Conservation (phyloP, 2,329 filamentous ascomycete species). For the Thielaviopsis musarum region DNA sequence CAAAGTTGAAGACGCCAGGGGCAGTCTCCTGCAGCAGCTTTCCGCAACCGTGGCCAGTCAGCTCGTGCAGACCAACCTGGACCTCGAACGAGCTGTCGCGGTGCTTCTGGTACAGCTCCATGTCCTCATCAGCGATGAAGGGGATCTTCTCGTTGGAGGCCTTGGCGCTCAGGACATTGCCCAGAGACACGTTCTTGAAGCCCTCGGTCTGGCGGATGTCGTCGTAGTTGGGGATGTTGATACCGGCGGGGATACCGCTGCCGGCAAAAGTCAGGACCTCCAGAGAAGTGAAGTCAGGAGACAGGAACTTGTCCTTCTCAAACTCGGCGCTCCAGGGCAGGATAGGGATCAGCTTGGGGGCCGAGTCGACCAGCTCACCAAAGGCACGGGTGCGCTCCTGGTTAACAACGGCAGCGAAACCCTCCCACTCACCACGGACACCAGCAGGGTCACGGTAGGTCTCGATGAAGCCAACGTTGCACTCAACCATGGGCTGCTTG, state of each 20-base stretch:
- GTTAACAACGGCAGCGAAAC: slow-evolving; percentile 47
- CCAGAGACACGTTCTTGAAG: slow-evolving; percentile 87
- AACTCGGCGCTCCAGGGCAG: slow-evolving; percentile 80
- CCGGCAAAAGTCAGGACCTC: slow-evolving; percentile 68
- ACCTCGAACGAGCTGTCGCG: slow-evolving; percentile 84
- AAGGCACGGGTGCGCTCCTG: slow-evolving; percentile 74
- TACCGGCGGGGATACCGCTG: slow-evolving; percentile 50
- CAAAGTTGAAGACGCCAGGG: slow-evolving; percentile 74
- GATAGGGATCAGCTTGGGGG: slow-evolving; percentile 69
- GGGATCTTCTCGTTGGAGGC: slow-evolving; percentile 83
- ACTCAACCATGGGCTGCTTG: slow-evolving; percentile 64
- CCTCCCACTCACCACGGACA: slow-evolving; percentile 70
- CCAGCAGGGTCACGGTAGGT: slow-evolving; percentile 73
- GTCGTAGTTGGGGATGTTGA: slow-evolving; percentile 57
- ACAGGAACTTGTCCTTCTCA: slow-evolving; percentile 90
- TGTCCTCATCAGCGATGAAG: slow-evolving; percentile 66
- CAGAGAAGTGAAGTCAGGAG: slow-evolving; percentile 87
- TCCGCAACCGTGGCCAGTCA: slow-evolving; percentile 74
- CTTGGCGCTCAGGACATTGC: slow-evolving; percentile 83
- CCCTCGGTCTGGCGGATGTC: slow-evolving; percentile 67
- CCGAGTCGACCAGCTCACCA: slow-evolving; percentile 64
- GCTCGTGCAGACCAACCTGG: slow-evolving; percentile 86
- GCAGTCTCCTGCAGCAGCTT: slow-evolving; percentile 85
- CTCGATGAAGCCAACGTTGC: slow-evolving; percentile 71
- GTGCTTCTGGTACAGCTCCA: slow-evolving; percentile 63